Base-by-base conservation (phyloP, 192 early-diverging fungal species). In the Cladochytrium replicatum region DNA sequence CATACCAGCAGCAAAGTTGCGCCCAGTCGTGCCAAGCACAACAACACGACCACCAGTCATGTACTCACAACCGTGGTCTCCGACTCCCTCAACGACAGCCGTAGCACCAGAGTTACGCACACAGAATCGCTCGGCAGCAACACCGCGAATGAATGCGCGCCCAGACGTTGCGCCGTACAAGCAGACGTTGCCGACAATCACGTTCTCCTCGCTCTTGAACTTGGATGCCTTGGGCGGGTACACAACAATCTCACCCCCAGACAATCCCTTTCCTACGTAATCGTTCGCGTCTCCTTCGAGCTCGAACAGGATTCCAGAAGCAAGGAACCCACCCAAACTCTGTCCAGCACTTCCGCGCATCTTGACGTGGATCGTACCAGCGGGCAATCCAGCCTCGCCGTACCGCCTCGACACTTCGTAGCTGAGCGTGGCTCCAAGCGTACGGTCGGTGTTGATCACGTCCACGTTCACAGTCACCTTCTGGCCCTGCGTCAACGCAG, bases 1-100 rank as follows among this genome's bases (percentile, higher is more conserved):
- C 95, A 98, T 98, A 63, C 95, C 95, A 13, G 95, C 95, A 17
- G 95, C 95, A 77, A 98, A 96, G 78, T 98, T 98, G 59, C 91
- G 82, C 7, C 95, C 95, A 17, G 86, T 86, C 23, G 45, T 43
- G 53, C 92, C 95, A 4, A 98, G 72, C 27, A 98, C 79, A 25
- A 98, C 74, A 30, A 87, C 84, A 30, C 90, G 76, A 38, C 95
- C 95, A 38, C 95, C 95, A 4, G 95, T 98, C 95, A 98, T 98
- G 75, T 98, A 98, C 76, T 98, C 95, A 69, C 93, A 96, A 45
- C 92, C 95, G 64, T 98, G 95, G 74, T 98, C 95, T 56, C 95
- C 95, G 23, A 84, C 81, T 51, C 95, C 95, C 67, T 98, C 95
- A 29, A 90, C 85, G 4, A 98, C 92, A 32, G 91, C 90, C 39